Base-by-base conservation (phyloP, 495 filamentous ascomycete species). In the Saxophila tyrrhenica region DNA sequence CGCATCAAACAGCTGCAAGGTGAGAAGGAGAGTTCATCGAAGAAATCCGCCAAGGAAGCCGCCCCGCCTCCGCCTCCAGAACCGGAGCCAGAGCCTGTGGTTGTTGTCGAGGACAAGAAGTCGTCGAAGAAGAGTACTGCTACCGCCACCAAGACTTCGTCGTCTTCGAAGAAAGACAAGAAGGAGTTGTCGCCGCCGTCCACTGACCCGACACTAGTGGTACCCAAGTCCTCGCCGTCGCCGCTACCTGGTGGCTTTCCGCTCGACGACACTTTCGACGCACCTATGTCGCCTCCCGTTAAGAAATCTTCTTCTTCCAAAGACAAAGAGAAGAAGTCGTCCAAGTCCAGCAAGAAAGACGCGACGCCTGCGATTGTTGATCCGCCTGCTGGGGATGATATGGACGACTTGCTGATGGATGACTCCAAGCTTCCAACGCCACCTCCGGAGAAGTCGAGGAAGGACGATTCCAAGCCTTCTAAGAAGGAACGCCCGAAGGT, bases 401-500 rank as follows among this genome's bases (percentile, higher is more conserved):
- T 55, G 3, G 45, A 58, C 55, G 57, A 52, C 25, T 50, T 56
- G 16, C n/a, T 60, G n/a, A 47, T 25, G 39, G 48, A 48, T 35
- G 51, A 50, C 54, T 39, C 24, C 53, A 61, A 59, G 52, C 74
- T 75, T 38, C 75, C 75, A 17, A 78, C 76, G n/a, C 76, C 79
- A 13, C 74, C 77, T 17, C 75, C 74, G 25, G 76, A 79, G 52
- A 65, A 70, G 51, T 9, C 48, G 13, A 67, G 62, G 25, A 43
- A 61, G 3, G 67, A 70, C 49, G 69, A 72, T 29, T 64, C 69
- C 2, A 75, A 73, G 46, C 64, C 73, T 1, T 68, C 66, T 13
- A 81, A 78, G 64, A 83, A 81, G 56, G 80, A 82, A 51, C 79
- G 81, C 17, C 59, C 78, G 15, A 73, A 74, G 39, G 71, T 78